Percentiles rank a stretch among this genome's conserved stretches.
phyloP scores from a whole-genome alignment of 345 rosid genomes.

The Excoecaria agallocha region DNA sequence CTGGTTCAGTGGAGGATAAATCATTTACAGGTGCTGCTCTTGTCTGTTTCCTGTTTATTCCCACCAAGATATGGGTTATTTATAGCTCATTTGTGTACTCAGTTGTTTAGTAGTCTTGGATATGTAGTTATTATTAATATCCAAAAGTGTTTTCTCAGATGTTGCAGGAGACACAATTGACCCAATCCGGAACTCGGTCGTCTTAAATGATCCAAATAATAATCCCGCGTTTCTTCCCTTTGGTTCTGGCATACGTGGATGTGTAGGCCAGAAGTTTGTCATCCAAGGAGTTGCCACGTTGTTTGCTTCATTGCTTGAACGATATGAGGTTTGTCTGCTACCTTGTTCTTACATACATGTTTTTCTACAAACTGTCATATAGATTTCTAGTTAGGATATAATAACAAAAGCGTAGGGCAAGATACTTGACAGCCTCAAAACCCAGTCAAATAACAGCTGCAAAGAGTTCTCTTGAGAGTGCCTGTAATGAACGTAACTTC shows the following conservation, averaged over 20 bases:
- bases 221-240: conserved; percentile 55
- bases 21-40: conserved; percentile 30
- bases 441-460: background rate
- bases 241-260: conserved; percentile 58
- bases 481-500: background rate
- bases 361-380: background rate
- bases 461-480: background rate
- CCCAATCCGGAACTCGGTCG: conserved; percentile 14
- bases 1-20: conserved; percentile 13
- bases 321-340: conserved; percentile 44
- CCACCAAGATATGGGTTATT: too few relatives aligned
- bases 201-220: conserved; percentile 45
- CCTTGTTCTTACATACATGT: too few relatives aligned
- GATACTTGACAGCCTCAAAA: background rate
- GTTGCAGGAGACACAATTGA: conserved; percentile 20
- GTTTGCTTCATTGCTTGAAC: conserved; percentile 50
- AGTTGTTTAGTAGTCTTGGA: background rate
- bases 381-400: background rate
- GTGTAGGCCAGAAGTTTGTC: conserved; percentile 55
- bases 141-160: conserved; percentile 20
- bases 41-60: background rate
- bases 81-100: background rate
- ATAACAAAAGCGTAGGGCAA: background rate
- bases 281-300: conserved; percentile 48
- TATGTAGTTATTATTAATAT: background rate